Evolutionary conservation across 345 rosid genomes (phyloP), one percentile per base, ranked within the genome.

Genomic region (Noccaea bulbosa): DNA sequence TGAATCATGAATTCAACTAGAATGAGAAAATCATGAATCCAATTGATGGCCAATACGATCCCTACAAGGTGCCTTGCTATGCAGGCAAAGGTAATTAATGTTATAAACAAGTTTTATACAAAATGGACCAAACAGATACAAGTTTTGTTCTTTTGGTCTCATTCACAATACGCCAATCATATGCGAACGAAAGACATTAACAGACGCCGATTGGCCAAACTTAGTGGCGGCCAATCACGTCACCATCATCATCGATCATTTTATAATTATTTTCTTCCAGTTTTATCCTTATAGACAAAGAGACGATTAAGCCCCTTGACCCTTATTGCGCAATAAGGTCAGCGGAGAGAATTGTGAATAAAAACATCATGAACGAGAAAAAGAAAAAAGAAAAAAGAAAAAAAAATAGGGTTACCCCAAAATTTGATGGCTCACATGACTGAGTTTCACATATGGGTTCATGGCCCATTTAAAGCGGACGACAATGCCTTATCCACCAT

Each of bases 381-480:
- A 41, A 43, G 6, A 43, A 59, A 16, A 10, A 47, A 0, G 17
- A 57, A 73, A 51, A 43, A 59, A 15, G 10, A 47, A 0, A 32
- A 65, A 73, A 51, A 66, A 67, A 74, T 49, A 49, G 61, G 45
- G 54, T 74, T 74, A 39, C 35, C 72, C 77, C 61, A 16, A 66
- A 38, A 32, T 66, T 58, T 55, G 77, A 66, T 65, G 62, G 77
- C 72, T 58, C 67, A 73, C 77, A 66, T 66, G 67, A 48, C 58
- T 14, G 43, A 70, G 40, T 40, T 67, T 58, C 61, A 24, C 41
- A 37, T 57, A 58, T 66, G 72, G 67, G 67, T 59, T 66, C 54
- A 50, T 74, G 77, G 67, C 54, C 72, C 72, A 74, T 58, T 58
- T 65, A 66, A 73, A 74, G 77, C 54, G 17, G 72, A 73, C 39